Base-by-base conservation (phyloP, 495 filamentous ascomycete genomes). In the Chaetomium tenue region DNA sequence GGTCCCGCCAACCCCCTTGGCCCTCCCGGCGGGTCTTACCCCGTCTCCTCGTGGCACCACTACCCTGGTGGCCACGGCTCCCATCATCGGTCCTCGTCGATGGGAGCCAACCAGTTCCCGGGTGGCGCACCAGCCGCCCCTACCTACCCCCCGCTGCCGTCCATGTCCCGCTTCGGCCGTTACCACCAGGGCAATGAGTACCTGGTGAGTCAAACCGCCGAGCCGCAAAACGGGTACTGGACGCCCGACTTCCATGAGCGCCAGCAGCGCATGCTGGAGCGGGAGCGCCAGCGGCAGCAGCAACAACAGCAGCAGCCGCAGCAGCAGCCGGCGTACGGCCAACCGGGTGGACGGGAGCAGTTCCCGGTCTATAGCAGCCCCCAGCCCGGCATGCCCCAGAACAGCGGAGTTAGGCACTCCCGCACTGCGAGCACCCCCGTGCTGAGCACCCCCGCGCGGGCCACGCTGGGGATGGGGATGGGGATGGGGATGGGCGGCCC, bases 401-500 rank as follows among this genome's bases (percentile, higher is more conserved):
- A 3, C 50, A 46, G 64, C 57, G 61, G 48, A 37, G 65, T 68
- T 60, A 72, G 69, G 60, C 76, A 79, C 67, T 66, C 58, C 16
- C 76, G 75, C 28, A 66, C 73, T 53, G 71, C 73, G 66, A 78
- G 76, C 50, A 75, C 69, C 9, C 77, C 77, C 11, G 46, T 23
- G 46, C 72, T 74, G 66, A 78, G 76, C 50, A 75, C 69, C 9
- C 77, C 77, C 11, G 46, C 18, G 46, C 46, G n/a, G 8, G 7
- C 48, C 5, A 8, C 48, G 22, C 48, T 2, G 23, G 2, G 8
- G 12, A 15, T 52, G 50, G 11, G 26, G 25, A 37, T 37, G 33
- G 33, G 33, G 33, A 30, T 30, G 28, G 33, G 33, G 33, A 37
- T 37, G 33, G 33, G 33, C 28, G 15, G 25, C n/a, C 4, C 0